Evolutionary conservation across 1,284 basidiomycete genomes (phyloP), one percentile per base, ranked within the genome.

Genomic region (Melampsora americana): DNA sequence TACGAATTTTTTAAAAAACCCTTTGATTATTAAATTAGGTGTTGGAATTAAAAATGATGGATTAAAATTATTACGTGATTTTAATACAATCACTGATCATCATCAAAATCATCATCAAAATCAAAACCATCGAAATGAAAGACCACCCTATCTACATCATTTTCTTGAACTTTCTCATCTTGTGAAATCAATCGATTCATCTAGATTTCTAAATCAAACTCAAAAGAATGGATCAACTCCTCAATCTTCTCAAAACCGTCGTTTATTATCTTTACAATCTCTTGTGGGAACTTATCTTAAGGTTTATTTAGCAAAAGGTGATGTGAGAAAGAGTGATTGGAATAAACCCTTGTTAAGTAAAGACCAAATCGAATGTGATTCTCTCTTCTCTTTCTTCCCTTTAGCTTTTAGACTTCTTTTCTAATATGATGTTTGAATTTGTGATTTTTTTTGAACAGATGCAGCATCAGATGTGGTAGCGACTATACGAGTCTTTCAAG

Each of bases 101-200:
- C n/a, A n/a, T n/a, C n/a, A n/a, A n/a, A n/a, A n/a, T n/a, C n/a
- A n/a, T n/a, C n/a, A n/a, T n/a, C n/a, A n/a, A n/a, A n/a, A n/a
- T n/a, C n/a, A n/a, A n/a, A n/a, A n/a, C n/a, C n/a, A n/a, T 28
- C 23, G 32, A n/a, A 59, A 44, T 44, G 42, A 44, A 14, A 14
- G 23, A 7, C 65, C 46, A 28, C 61, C 70, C 11, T 65, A 48
- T 46, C 61, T 72, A 5, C 48, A 72, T 50, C 50, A 30, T 35
- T 72, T 64, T 60, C 70, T 72, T 32, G 70, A 72, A 53, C 70
- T 72, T n/a, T 48, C 42, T 65, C 62, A 35, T 30, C 61, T 72
- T 30, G 70, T 48, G 23, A 64, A 61, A 39, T 16, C 61, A 2
- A 30, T 72, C 46, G 39, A 61, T 32, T 5, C 28, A 26, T 32